Evolutionary conservation across 2,329 filamentous ascomycete species (phyloP), one percentile per base, ranked within the genome.

Genomic region (Hymenoscyphus fraxineus): DNA sequence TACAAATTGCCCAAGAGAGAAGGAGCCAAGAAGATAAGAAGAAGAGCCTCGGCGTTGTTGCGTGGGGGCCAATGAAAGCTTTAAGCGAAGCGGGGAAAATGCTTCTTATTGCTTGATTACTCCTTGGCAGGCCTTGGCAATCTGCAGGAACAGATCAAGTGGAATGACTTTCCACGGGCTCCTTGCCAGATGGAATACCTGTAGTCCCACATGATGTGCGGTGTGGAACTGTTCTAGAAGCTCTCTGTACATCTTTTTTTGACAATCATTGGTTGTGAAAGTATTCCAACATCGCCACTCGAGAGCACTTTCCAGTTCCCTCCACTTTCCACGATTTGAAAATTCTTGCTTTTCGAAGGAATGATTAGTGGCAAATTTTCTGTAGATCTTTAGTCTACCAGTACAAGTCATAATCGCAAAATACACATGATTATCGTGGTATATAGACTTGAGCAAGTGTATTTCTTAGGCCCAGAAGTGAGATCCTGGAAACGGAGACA

Each of bases 21-120:
- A 59, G 58, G 58, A 59, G 58, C 58, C 58, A 59, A 59, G 58
- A 16, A 47, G 58, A 59, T 59, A 59, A 32, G 58, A 16, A n/a
- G 15, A 16, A 27, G 13, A 59, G 13, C 19, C 47, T 54, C 47
- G 47, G 19, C 22, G 5, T 12, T 16, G 19, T 19, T 44, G 38
- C 35, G 44, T 22, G 12, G 9, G 22, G 22, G 6, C 58, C n/a
- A 59, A 59, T 59, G 16, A 59, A 22, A 44, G 22, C 39, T 16
- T 40, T 1, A n/a, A 32, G 39, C 39, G 39, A 59, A 44, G 58
- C 47, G 47, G 47, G 19, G 19, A 54, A 54, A 54, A 54, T 9
- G 39, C 58, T 59, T 59, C 38, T 40, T 59, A 22, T 58, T 44
- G 39, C 58, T 59, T 59, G n/a, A 54, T 22, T 54, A 6, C n/a